A percentile compares a stretch with the other conserved stretches of the same genome.
phyloP scores from a whole-genome alignment of 495 filamentous ascomycete genomes.

The Penicillium ochrochloron region DNA sequence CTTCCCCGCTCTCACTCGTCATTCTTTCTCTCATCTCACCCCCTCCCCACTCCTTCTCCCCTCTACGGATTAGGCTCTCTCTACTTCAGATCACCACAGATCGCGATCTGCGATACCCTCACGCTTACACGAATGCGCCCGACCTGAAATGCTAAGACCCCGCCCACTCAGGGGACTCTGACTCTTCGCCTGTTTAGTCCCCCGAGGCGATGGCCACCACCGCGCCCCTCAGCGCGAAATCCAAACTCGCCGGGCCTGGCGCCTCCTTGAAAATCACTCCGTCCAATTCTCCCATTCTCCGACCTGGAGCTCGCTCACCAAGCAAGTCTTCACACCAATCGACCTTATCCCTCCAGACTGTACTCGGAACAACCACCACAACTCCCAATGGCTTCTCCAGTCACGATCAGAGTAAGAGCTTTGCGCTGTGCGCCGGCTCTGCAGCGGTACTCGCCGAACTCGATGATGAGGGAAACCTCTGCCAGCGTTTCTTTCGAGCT shows the following conservation, averaged over 20 bases:
- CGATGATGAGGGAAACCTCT: slow-evolving; percentile 69
- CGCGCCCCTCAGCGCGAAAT: slow-evolving; percentile 40
- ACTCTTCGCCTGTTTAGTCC: slow-evolving; percentile 21
- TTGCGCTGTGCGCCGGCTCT: slow-evolving; percentile 90
- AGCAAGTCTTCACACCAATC: slow-evolving; percentile 56
- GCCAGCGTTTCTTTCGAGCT: slow-evolving; percentile 89
- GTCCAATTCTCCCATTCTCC: slow-evolving; percentile 73
- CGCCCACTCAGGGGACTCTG: slow-evolving; percentile 33
- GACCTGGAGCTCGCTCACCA: slow-evolving; percentile 65
- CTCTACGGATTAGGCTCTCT: background rate
- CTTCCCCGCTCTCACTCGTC: background rate
- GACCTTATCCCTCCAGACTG: slow-evolving; percentile 73
- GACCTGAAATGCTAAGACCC: slow-evolving; percentile 27
- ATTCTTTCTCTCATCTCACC: slow-evolving; percentile 14
- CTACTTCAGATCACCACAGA: background rate
- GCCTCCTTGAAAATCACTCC: slow-evolving; percentile 73
- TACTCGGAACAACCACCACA: slow-evolving; percentile 86
- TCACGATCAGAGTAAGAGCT: slow-evolving; percentile 67
- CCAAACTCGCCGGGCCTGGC: slow-evolving; percentile 40
- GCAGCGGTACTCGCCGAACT: slow-evolving; percentile 89
- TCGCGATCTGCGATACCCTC: background rate
- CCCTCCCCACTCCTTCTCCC: slow-evolving; percentile 14
- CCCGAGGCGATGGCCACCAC: slow-evolving; percentile 46
- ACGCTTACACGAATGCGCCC: slow-evolving; percentile 25
- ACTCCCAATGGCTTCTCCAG: slow-evolving; percentile 87